These are phyloP conservation scores for Arthrobotrys pseudoclavata DNA, from an alignment of 2,329 filamentous ascomycete genomes.

Conservation along the genomic window DNA sequence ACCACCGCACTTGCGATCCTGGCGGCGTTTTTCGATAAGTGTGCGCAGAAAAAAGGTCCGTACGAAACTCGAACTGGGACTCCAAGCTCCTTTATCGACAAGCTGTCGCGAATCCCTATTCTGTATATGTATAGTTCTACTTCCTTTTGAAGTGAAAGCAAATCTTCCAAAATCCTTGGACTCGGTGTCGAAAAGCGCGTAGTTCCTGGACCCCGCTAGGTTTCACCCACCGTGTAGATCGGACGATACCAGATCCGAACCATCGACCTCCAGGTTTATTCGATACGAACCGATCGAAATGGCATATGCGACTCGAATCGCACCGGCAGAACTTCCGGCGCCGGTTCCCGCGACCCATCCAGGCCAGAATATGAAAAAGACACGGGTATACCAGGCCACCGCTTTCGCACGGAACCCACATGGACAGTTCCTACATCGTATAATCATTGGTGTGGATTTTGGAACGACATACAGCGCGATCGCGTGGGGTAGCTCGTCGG, in stretches of 20 bases:
- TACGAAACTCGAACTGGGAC: neutral
- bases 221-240: neutral
- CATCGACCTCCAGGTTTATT: neutral
- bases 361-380: conserved; percentile 16
- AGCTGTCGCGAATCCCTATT: conserved; percentile 24
- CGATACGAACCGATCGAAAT: conserved; percentile 18
- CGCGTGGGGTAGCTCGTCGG: conserved; percentile 61
- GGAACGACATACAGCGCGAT: conserved; percentile 62
- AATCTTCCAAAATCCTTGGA: neutral
- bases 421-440: conserved; percentile 52
- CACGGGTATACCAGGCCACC: conserved; percentile 39
- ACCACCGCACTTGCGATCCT: conserved; percentile 48
- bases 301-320: conserved; percentile 47
- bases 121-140: conserved; percentile 33
- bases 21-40: conserved; percentile 11
- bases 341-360: conserved; percentile 23
- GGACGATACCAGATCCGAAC: neutral
- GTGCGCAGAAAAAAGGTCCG: conserved; percentile 6
- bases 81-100: conserved; percentile 10
- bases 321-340: conserved; percentile 51
- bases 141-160: conserved; percentile 15
- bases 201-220: conserved; percentile 5
- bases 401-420: conserved; percentile 47
- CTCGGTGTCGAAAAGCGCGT: conserved; percentile 25
- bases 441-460: conserved; percentile 62